phyloP scores from a whole-genome alignment of 768 basidiomycete species.

The Russula emetica region DNA sequence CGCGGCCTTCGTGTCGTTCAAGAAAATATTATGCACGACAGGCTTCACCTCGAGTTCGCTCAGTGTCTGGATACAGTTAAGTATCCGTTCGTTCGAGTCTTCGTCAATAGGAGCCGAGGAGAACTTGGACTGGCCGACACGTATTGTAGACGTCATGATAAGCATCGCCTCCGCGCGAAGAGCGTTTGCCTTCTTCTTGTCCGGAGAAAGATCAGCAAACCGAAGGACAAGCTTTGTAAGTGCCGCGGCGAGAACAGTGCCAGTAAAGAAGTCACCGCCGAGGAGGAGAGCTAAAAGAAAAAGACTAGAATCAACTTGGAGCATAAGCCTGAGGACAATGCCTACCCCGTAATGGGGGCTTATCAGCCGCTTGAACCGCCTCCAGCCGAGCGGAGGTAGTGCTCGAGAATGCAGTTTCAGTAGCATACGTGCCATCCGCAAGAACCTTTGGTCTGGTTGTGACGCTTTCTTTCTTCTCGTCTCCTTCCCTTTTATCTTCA shows the following conservation, averaged over 20 bases:
- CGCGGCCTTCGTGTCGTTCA: conserved; percentile 84
- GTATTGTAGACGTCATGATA: conserved; percentile 95
- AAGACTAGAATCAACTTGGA: conserved; percentile 1
- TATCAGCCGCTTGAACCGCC: conserved; percentile 78
- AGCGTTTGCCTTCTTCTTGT: conserved; percentile 55
- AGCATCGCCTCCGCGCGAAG: conserved; percentile 94
- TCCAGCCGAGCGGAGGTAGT: conserved; percentile 62
- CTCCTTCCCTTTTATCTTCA: conserved; percentile 46
- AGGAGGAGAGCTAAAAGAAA: conserved; percentile 64
- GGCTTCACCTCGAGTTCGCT: conserved; percentile 63
- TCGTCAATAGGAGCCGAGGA: conserved; percentile 95
- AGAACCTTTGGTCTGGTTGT: conserved; percentile 69
- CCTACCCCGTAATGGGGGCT: conserved; percentile 84
- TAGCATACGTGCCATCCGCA: conserved; percentile 97
- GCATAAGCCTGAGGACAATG: not conserved
- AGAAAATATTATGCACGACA: conserved; percentile 64
- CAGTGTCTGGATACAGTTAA: conserved; percentile 92
- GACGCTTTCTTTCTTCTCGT: conserved; percentile 45
- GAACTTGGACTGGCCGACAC: conserved; percentile 96
- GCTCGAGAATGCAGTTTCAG: conserved; percentile 84
- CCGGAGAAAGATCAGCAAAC: conserved; percentile 48
- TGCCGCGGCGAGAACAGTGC: conserved; percentile 81
- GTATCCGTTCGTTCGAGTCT: conserved; percentile 92
- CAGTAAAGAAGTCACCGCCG: conserved; percentile 97
- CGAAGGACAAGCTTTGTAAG: conserved; percentile 89